Evolutionary conservation across 1,284 basidiomycete genomes (phyloP).

Genomic region (Marasmius fiardii): DNA sequence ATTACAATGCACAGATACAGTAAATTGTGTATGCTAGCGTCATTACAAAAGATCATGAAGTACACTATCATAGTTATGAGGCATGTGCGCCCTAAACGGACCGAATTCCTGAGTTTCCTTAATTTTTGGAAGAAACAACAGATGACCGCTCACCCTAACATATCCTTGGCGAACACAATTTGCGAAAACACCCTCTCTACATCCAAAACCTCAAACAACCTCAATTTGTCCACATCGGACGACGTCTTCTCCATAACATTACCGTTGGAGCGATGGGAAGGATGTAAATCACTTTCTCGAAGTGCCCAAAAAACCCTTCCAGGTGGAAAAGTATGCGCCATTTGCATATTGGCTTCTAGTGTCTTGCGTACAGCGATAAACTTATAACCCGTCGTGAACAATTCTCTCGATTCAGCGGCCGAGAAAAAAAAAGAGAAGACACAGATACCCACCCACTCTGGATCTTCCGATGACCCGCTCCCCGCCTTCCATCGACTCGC

Average conservation of each 20-base stretch:
- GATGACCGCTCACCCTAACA: slow-evolving; percentile 60
- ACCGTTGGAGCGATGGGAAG: slow-evolving; percentile 37
- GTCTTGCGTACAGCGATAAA: slow-evolving; percentile 79
- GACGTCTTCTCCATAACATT: neutral
- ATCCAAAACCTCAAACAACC: slow-evolving; percentile 72
- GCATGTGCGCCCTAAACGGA: slow-evolving; percentile 54
- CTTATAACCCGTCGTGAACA: too few relatives aligned
- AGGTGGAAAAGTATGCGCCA: slow-evolving; percentile 72
- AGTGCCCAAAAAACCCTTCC: slow-evolving; percentile 79
- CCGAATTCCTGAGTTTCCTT: slow-evolving; percentile 3
- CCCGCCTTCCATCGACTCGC: slow-evolving; percentile 60
- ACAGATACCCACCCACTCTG: slow-evolving; percentile 56
- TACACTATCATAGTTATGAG: slow-evolving; percentile 63
- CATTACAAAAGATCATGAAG: slow-evolving; percentile 58
- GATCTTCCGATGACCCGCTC: slow-evolving; percentile 49
- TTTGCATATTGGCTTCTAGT: slow-evolving; percentile 82
- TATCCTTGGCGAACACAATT: slow-evolving; percentile 76
- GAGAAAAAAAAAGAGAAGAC: slow-evolving; percentile 1
- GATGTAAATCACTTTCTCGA: slow-evolving; percentile 62
- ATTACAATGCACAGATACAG: too few relatives aligned
- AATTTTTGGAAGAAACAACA: slow-evolving; percentile 1
- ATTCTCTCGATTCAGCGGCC: too few relatives aligned
- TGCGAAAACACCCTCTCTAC: slow-evolving; percentile 76
- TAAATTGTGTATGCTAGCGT: too few relatives aligned
- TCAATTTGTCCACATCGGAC: slow-evolving; percentile 43